Conservation (phyloP, 1,284 basidiomycete genomes). For the Naganishia sp. region DNA sequence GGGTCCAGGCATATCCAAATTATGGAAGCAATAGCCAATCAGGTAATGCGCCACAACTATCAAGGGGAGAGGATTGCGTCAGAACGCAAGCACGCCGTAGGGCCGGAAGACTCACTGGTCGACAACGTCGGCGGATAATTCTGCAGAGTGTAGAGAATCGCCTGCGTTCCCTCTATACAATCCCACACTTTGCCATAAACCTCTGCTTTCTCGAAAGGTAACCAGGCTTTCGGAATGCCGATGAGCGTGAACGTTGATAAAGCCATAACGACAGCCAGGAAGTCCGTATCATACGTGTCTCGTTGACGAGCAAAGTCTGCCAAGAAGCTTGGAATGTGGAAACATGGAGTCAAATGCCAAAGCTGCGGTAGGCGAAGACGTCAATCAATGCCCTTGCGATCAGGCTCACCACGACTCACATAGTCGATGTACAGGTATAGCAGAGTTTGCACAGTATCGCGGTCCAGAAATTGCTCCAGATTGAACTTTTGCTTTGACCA, state of each 20-base stretch:
- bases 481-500: constrained; percentile 9
- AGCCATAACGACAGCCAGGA: constrained; percentile 28
- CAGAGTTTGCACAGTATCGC: constrained; percentile 15
- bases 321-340: constrained; percentile 28
- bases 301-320: constrained; percentile 20
- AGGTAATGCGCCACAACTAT: constrained; percentile 25
- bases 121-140: constrained; percentile 22
- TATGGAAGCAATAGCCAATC: constrained; percentile 10
- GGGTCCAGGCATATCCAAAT: constrained; percentile 5
- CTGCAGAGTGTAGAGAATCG: constrained; percentile 12
- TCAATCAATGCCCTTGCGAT: not conserved
- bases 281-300: constrained; percentile 26
- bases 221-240: constrained; percentile 21
- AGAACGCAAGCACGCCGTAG: not conserved
- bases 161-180: constrained; percentile 15
- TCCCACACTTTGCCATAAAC: constrained; percentile 13
- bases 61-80: not conserved
- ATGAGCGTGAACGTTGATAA: constrained; percentile 15
- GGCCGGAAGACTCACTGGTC: constrained; percentile 7
- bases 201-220: constrained; percentile 21
- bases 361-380: constrained; percentile 5
- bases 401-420: constrained; percentile 10
- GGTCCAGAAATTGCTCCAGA: constrained; percentile 13
- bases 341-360: constrained; percentile 28
- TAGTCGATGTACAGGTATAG: constrained; percentile 31